Evolutionary conservation across 2,329 filamentous ascomycete genomes (phyloP).

Genomic region (Cercospora janseana): DNA sequence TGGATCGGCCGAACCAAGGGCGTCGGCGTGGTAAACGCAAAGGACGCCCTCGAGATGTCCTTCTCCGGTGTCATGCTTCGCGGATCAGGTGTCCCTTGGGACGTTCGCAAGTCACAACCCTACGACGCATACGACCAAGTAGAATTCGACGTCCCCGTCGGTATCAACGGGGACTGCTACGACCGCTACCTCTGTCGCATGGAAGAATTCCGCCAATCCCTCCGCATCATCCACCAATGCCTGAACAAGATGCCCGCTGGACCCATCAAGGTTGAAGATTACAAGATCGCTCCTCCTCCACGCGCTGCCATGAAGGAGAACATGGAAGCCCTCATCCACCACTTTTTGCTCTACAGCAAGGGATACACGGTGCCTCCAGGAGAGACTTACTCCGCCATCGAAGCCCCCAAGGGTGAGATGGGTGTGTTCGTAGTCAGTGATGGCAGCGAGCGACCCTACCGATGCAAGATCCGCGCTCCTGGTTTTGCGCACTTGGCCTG

Average conservation of each 20-base stretch:
- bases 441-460: constrained; percentile 91
- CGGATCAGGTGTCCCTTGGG: constrained; percentile 92
- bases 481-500: constrained; percentile 93
- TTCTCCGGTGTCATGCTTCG: constrained; percentile 98
- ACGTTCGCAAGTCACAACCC: constrained; percentile 92
- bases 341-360: constrained; percentile 98
- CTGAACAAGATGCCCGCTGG: constrained; percentile 98
- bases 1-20: constrained; percentile 91
- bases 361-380: constrained; percentile 95
- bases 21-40: constrained; percentile 84
- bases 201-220: constrained; percentile 98
- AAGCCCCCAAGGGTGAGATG: constrained; percentile 99
- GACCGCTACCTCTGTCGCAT: constrained; percentile 98
- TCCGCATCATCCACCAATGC: constrained; percentile 98
- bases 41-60: constrained; percentile 93
- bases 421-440: constrained; percentile 95
- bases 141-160: constrained; percentile 96
- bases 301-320: constrained; percentile 99
- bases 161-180: constrained; percentile 97
- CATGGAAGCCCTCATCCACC: constrained; percentile 99
- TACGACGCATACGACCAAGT: constrained; percentile 98
- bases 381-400: constrained; percentile 96
- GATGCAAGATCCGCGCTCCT: constrained; percentile 94
- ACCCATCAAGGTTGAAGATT: constrained; percentile 93
- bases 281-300: constrained; percentile 96